Evolutionary conservation across 768 basidiomycete genomes (phyloP).

Genomic region (Boletus eberwhitei): DNA sequence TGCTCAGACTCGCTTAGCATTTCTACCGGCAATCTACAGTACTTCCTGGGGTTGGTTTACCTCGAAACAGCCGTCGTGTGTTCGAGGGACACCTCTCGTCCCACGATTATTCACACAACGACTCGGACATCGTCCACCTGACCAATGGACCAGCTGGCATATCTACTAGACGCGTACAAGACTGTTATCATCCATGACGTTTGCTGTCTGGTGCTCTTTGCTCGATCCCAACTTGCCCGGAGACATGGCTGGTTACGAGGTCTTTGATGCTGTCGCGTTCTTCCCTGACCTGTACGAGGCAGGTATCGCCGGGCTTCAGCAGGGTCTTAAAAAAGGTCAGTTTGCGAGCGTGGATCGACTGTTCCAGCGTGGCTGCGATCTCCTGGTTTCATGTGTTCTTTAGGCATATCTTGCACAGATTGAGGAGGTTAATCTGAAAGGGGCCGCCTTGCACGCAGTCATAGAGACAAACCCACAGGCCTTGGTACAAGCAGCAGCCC

Average conservation of each 20-base stretch:
- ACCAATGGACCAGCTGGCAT: neutral
- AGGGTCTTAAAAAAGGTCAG: slow-evolving; percentile 45
- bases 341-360: slow-evolving; percentile 58
- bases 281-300: slow-evolving; percentile 64
- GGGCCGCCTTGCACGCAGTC: slow-evolving; percentile 55
- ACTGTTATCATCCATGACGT: neutral
- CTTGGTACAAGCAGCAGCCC: slow-evolving; percentile 45
- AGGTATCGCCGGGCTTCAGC: slow-evolving; percentile 52
- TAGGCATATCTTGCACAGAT: slow-evolving; percentile 67
- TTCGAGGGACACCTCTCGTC: neutral
- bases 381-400: neutral
- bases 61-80: neutral
- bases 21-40: neutral
- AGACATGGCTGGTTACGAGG: slow-evolving; percentile 10
- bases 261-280: slow-evolving; percentile 12
- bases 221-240: slow-evolving; percentile 7
- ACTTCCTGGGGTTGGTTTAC: neutral
- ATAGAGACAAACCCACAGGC: slow-evolving; percentile 60
- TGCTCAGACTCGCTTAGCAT: neutral
- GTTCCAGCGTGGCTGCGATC: neutral
- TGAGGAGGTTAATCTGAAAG: slow-evolving; percentile 61
- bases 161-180: neutral
- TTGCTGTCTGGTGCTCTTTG: slow-evolving; percentile 2
- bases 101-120: neutral
- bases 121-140: neutral